phyloP scores from a whole-genome alignment of 805 yeast species.

The Yarrowia deformans region DNA sequence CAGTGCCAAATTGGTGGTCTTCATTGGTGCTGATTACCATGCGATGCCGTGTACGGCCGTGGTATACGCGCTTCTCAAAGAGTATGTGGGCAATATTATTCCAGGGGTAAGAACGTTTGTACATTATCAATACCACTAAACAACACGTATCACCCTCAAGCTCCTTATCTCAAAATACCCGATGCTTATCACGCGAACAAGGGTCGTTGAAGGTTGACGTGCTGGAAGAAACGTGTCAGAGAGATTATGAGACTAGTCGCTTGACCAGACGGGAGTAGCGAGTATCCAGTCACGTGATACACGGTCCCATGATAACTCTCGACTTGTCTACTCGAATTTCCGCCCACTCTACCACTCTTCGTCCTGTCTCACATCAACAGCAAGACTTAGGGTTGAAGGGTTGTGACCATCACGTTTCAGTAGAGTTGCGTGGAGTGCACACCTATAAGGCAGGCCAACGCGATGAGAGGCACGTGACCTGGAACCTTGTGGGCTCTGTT shows the following conservation, averaged over 20 bases:
- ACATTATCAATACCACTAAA: background rate
- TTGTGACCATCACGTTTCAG: constrained; percentile 8
- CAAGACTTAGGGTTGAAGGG: constrained; percentile 21
- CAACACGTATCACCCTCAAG: background rate
- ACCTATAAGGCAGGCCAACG: constrained; percentile 35
- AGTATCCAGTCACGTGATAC: background rate
- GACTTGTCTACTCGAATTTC: too few relatives aligned
- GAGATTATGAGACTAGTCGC: too few relatives aligned
- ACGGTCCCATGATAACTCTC: too few relatives aligned
- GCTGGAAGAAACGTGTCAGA: background rate
- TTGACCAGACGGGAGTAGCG: too few relatives aligned
- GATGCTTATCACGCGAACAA: background rate
- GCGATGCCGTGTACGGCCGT: too few relatives aligned
- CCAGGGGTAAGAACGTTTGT: background rate
- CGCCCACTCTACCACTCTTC: background rate
- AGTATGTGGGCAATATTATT: background rate
- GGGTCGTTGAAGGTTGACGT: background rate
- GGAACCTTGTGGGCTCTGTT: background rate
- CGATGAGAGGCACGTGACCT: constrained; percentile 24
- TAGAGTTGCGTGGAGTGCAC: constrained; percentile 20
- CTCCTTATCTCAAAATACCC: constrained; percentile 5
- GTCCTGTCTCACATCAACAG: constrained; percentile 3
- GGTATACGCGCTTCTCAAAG: too few relatives aligned
- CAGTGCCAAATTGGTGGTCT: too few relatives aligned
- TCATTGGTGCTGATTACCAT: too few relatives aligned